A percentile compares a stretch with the other conserved stretches of the same genome.
Evolutionary conservation across 208 protist genomes (phyloP).

Genomic region (Phytomonas sp.): DNA sequence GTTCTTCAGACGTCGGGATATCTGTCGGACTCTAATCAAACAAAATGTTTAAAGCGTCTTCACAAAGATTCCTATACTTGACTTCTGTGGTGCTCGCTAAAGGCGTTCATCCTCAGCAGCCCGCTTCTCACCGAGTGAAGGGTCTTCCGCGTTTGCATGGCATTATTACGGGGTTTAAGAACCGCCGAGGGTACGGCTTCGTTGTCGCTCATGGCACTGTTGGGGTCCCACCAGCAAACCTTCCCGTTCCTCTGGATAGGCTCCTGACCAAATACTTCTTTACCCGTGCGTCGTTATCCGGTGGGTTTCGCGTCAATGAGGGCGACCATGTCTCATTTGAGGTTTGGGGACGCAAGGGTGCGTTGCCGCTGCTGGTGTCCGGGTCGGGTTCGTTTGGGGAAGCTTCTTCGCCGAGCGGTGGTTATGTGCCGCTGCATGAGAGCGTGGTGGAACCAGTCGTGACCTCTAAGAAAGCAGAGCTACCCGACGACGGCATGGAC

Average conservation of each 20-base stretch:
- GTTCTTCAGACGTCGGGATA: background rate
- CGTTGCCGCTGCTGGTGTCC: background rate
- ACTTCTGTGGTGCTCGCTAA: background rate
- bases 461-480: background rate
- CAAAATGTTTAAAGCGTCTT: background rate
- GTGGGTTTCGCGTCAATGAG: slow-evolving; percentile 65
- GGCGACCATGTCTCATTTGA: slow-evolving; percentile 68
- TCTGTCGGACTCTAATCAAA: background rate
- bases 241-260: slow-evolving; percentile 5
- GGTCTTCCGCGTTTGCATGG: slow-evolving; percentile 35
- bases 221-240: background rate
- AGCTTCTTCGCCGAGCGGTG: slow-evolving; percentile 9
- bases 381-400: background rate
- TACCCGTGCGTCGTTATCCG: slow-evolving; percentile 33
- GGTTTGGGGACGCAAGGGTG: slow-evolving; percentile 4
- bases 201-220: slow-evolving; percentile 39
- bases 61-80: background rate
- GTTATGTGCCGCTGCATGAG: background rate
- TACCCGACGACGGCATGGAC: background rate
- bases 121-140: background rate
- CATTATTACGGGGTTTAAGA: slow-evolving; percentile 71
- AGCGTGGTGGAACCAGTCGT: background rate
- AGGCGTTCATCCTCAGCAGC: background rate
- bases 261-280: slow-evolving; percentile 46
- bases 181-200: slow-evolving; percentile 84